Evolutionary conservation across 192 early-diverging fungal species (phyloP), one percentile per base, ranked within the genome.

Genomic region (Coemansia sp.): DNA sequence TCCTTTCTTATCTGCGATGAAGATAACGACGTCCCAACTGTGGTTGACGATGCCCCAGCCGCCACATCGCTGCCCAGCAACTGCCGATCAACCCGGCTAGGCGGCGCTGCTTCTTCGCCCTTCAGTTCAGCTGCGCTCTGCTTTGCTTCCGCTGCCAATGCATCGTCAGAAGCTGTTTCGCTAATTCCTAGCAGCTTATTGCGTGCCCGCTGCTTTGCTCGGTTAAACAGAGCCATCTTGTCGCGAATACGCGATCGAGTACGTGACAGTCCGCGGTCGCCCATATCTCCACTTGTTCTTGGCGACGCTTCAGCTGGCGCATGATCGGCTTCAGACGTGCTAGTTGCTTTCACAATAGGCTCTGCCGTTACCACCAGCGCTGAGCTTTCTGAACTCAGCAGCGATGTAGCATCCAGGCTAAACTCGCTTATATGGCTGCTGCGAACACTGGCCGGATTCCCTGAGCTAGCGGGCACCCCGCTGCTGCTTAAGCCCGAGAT

Each of bases 161-260:
- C 10, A 11, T 52, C 40, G 6, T 31, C 53, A n/a, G 23, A 14
- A 16, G 17, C 30, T 3, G 28, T 41, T 9, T 56, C 41, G 31
- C 30, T 12, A 28, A 65, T 65, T 0, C 69, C 58, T 4, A 46
- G 64, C 12, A 74, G 31, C 60, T 59, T 67, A 53, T 53, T 64
- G 20, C 61, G 51, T 5, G 71, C 71, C 60, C 50, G 63, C 17
- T 64, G 50, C 34, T 51, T 56, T 14, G 56, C 65, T 2, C 71
- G 65, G 32, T 64, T 75, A 36, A 75, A 64, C 53, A 56, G 34
- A 34, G 71, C 43, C 39, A 75, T 64, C 58, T 75, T 75, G 43
- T 75, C 65, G n/a, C 71, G 66, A 7, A 75, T 38, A 12, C 53
- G 56, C 34, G 62, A 56, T 30, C 60, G 65, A 26, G 71, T 66